Evolutionary conservation across 225 moss, liverwort and hornwort genomes (phyloP), one percentile per base, ranked within the genome.

Genomic region (Takakia lepidozioides): DNA sequence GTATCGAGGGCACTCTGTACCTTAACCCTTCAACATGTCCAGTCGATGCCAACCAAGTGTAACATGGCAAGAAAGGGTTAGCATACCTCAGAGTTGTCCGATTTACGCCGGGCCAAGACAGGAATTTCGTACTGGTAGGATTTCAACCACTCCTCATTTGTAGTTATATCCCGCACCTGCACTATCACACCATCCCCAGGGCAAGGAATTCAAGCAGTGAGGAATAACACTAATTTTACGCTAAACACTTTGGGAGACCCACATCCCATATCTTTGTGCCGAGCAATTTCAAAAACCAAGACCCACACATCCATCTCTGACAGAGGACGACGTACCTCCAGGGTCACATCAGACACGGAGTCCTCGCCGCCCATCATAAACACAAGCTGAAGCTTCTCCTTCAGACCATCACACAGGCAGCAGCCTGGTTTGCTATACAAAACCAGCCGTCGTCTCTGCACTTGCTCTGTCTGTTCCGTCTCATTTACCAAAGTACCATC

Each of bases 401-500:
- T 95, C 51, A 95, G 66, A 9, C 82, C 80, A 37, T 95, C 95
- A 34, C 95, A 95, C 43, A 90, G 71, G 56, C 87, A 95, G 46
- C 93, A 95, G 18, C 90, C 84, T 23, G 84, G 84, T 62, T 95
- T 95, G 64, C 95, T 87, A 26, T 90, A 95, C 17, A 95, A 48
- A 25, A 90, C 79, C 52, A 95, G 55, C 29, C 64, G 70, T 58
- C 69, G 57, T 35, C 55, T 64, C 29, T 57, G 60, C 38, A 29
- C 26, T 19, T 73, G 53, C 39, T 64, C 60, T 28, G 29, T 20
- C 29, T 23, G 38, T 15, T 23, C 50, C 38, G 0, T 53, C 36
- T 45, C 52, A 29, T 23, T 46, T n/a, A n/a, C n/a, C n/a, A n/a
- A n/a, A n/a, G n/a, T n/a, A n/a, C n/a, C n/a, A n/a, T n/a, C n/a